phyloP scores from a whole-genome alignment of 345 rosid species.

The Boechera stricta region DNA sequence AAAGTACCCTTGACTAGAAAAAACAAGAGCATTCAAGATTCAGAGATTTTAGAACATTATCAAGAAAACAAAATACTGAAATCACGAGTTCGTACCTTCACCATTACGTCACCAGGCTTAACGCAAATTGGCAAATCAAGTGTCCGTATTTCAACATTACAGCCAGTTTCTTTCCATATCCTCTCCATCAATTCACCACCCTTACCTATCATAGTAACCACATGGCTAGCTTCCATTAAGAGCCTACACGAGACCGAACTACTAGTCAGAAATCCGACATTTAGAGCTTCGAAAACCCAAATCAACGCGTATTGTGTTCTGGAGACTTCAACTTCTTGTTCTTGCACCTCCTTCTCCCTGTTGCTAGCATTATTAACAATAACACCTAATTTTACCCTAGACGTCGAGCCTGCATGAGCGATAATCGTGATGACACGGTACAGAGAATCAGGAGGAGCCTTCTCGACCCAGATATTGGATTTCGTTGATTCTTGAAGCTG shows the following conservation, averaged over 20 bases:
- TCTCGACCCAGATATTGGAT: slow-evolving; percentile 66
- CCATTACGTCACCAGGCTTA: slow-evolving; percentile 54
- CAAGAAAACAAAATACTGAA: not conserved
- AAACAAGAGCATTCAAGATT: too few relatives aligned
- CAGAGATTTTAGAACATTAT: too few relatives aligned
- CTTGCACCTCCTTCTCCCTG: not conserved
- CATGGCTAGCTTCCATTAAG: slow-evolving; percentile 61
- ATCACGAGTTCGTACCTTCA: slow-evolving; percentile 51
- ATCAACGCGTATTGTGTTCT: slow-evolving; percentile 73
- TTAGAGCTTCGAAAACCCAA: slow-evolving; percentile 68
- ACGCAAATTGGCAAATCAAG: slow-evolving; percentile 63
- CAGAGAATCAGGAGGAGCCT: slow-evolving; percentile 47
- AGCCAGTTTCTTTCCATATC: slow-evolving; percentile 59
- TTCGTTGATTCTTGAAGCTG: slow-evolving; percentile 60
- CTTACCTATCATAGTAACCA: slow-evolving; percentile 63
- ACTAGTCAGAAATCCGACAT: slow-evolving; percentile 24
- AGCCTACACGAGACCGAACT: slow-evolving; percentile 64
- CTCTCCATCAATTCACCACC: slow-evolving; percentile 67
- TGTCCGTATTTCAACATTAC: slow-evolving; percentile 52
- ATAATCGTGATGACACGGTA: slow-evolving; percentile 59
- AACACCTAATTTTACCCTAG: slow-evolving; percentile 16
- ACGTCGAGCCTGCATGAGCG: slow-evolving; percentile 45
- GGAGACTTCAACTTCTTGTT: slow-evolving; percentile 53
- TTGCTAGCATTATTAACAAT: not conserved
- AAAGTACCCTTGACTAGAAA: too few relatives aligned